Evolutionary conservation across 106 monocot genomes (phyloP), one percentile per base, ranked within the genome.

Genomic region (Dendrobium officinale): DNA sequence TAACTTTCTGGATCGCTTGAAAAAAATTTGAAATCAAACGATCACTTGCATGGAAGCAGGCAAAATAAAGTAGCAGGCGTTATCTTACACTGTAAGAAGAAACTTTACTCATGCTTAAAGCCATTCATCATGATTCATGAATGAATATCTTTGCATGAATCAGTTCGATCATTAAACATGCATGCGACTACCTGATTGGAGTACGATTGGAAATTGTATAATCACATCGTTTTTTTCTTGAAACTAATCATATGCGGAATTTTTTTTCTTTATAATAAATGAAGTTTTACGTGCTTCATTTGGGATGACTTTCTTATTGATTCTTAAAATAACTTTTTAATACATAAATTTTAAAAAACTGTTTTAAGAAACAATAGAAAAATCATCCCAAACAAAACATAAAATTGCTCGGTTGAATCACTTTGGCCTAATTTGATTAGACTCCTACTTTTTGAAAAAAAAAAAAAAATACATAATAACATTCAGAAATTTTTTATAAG

Each of bases 91-190:
- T 22, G 61, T 1, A 22, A 61, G 5, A 61, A 61, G 61, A 61
- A 61, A n/a, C 61, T 61, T 61, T 61, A n/a, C 61, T 24, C 61
- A 61, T 61, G 61, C 61, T 61, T 61, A 61, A 61, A 61, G 61
- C n/a, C 61, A 61, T 61, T 61, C 61, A 10, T 61, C 61, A 61
- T 61, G 19, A 61, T 61, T 61, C 22, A 51, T 51, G 51, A 51
- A 51, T 37, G 37, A 37, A 37, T 51, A 37, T 51, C 51, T 51
- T 51, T 51, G 51, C 51, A 51, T 51, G 51, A 51, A 51, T 51
- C 13, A 51, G 1, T 51, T 51, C 15, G 51, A 15, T 51, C 13
- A 51, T 51, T 51, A 51, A 51, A 13, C 15, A 51, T 51, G 51
- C 51, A 51, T 51, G 51, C 48, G 51, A 51, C 13, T 15, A 51